Evolutionary conservation across 2,329 filamentous ascomycete species (phyloP), one percentile per base, ranked within the genome.

Genomic region (Penicillium sp.): DNA sequence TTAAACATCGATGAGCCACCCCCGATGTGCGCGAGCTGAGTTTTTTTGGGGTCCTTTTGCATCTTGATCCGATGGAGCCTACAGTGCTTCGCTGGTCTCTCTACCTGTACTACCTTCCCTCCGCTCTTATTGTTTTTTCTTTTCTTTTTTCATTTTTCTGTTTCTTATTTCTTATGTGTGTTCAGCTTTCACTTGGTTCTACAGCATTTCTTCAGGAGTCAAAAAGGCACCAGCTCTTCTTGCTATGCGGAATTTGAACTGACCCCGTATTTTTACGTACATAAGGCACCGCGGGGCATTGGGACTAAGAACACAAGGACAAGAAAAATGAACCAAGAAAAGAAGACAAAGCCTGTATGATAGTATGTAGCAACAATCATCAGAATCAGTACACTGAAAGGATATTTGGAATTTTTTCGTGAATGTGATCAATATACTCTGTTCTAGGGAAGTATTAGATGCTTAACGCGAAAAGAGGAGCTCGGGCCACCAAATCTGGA

Each of bases 401-500:
- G 10, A 21, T 3, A 42, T 23, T 42, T 42, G 19, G 39, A 23
- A 42, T 42, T 42, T 42, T 14, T 9, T 23, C 0, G n/a, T 23
- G 14, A 42, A 42, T 42, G n/a, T 42, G 39, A 39, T 13, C n/a
- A 10, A 42, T 42, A 42, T 21, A 42, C n/a, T 42, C 9, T 23
- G 9, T 42, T 39, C 35, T 19, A 19, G 25, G 3, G 26, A 27
- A 47, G 11, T 42, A 47, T 27, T 27, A 47, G 3, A 47, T 47
- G 39, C 39, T 42, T 54, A 63, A 63, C 61, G 59, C 61, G 59
- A 55, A 62, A 58, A 37, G 25, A 55, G 63, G 67, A 75, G 73
- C 72, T 74, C 72, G 72, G 72, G 67, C 71, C 72, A 70, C 62
- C 60, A 47, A 66, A 66, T 62, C 64, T 67, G 70, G 67, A 71